Evolutionary conservation across 768 basidiomycete genomes (phyloP), one percentile per base, ranked within the genome.

Genomic region (Mycena indigotica): DNA sequence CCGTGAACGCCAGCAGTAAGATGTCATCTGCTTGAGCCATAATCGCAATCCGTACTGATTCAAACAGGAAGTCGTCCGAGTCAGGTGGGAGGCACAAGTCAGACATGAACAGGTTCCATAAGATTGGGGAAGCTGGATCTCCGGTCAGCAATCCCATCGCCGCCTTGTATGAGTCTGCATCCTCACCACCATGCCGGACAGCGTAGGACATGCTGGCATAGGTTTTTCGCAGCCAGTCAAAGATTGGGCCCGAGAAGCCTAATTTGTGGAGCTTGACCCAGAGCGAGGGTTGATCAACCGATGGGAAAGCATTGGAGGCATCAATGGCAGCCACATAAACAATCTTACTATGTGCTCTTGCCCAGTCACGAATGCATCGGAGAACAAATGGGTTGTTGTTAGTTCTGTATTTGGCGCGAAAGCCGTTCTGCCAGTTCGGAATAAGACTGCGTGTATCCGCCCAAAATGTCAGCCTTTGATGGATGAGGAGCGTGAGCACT

Each of bases 221-320:
- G n/a, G 67, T 39, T 30, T 50, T 65, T 15, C 63, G 48, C 5
- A 70, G 57, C 67, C 67, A 70, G 57, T 71, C 68, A 62, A 69
- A 69, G 13, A 69, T 39, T 15, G 55, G 62, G 2, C 70, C 68
- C 3, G 58, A 35, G 3, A 60, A 59, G 2, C 73, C 71, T 25
- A 55, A 21, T 3, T 19, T 5, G 17, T 10, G 16, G 0, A 73
- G 58, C 46, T 73, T 73, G 0, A 65, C 5, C 72, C 72, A 73
- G 1, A 73, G 63, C 0, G 70, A 67, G 1, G 69, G 50, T 25
- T 65, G 64, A 25, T 75, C 65, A 2, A 65, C 65, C 0, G 69
- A 73, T 0, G 72, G 73, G 56, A 73, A 75, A 12, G 73, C 73
- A 66, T 75, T 74, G 6, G 55, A 66, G 5, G 68, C 24, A 54